phyloP scores from a whole-genome alignment of 768 basidiomycete species.

The Kockovaella imperatae region DNA sequence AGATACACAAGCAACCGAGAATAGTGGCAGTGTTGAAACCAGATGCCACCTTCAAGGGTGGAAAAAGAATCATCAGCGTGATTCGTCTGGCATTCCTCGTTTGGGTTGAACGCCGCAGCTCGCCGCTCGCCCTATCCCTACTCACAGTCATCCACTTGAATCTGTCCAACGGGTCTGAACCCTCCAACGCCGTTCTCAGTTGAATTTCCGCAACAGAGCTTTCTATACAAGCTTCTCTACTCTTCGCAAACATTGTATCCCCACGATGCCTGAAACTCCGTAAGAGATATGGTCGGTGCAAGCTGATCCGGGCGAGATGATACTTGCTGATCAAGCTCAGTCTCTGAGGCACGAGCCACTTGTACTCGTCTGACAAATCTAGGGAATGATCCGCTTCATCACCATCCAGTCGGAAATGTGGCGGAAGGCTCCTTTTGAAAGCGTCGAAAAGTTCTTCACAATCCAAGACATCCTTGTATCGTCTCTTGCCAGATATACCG shows the following conservation, averaged over 20 bases:
- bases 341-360: slow-evolving; percentile 17
- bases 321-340: slow-evolving; percentile 20
- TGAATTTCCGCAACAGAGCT: slow-evolving; percentile 20
- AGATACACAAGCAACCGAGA: slow-evolving; percentile 19
- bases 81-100: neutral
- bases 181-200: slow-evolving; percentile 13
- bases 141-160: slow-evolving; percentile 27
- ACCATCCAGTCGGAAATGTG: slow-evolving; percentile 18
- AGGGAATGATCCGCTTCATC: slow-evolving; percentile 9
- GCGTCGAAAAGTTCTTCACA: slow-evolving; percentile 13
- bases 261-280: slow-evolving; percentile 7
- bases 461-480: slow-evolving; percentile 12
- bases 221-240: slow-evolving; percentile 14
- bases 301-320: slow-evolving; percentile 22
- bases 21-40: slow-evolving; percentile 25
- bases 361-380: slow-evolving; percentile 7
- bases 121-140: too few species aligned
- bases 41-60: slow-evolving; percentile 19
- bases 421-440: slow-evolving; percentile 19
- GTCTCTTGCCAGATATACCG: slow-evolving; percentile 13
- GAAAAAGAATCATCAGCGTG: too few species aligned
- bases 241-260: slow-evolving; percentile 2
- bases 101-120: neutral
- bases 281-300: slow-evolving; percentile 26
- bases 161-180: slow-evolving; percentile 13